Base-by-base conservation (phyloP, 345 rosid genomes). In the Euphorbia lathyris region DNA sequence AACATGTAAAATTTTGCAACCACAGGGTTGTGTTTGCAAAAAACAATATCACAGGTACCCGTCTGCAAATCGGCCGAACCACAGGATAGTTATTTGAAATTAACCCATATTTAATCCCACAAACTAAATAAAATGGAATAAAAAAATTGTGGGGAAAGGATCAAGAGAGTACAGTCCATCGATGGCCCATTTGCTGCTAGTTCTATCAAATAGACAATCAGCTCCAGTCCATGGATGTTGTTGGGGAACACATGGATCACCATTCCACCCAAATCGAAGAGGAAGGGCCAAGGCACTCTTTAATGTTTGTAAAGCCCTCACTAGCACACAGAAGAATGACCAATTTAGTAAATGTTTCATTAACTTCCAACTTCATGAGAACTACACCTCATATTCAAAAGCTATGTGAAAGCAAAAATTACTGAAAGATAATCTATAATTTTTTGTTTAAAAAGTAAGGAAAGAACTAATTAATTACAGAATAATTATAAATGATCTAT, bases 211-310 rank as follows among this genome's bases (percentile, higher is more conserved):
- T 32, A 81, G 91, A 83, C 99, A 96, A 76, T 90, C 91, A 65
- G 83, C 91, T 77, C 99, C 99, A 66, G 78, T 87, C 99, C 99
- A 96, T 50, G 99, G 99, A 85, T 96, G 99, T 81, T 96, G 93
- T 63, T 86, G 87, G 51, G 99, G 99, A 81, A 96, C 97, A 81
- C 99, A 96, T n/a, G 99, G 99, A 75, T 96, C 99, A 56, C 98
- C 99, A 78, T 96, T 96, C 99, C 99, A 96, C 67, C 98, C 99
- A 73, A 96, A 80, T 73, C 97, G 89, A 67, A 77, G 81, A 30
- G 99, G 98, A 87, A 96, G 98, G 32, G 76, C 91, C 76, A 96
- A 70, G 13, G 94, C 82, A 55, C 68, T 86, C 81, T 86, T 92
- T 83, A 92, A 61, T 55, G 77, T 77, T 67, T 90, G 94, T 73